phyloP scores from a whole-genome alignment of 306 rosid genomes.

The Cucumis melo region DNA sequence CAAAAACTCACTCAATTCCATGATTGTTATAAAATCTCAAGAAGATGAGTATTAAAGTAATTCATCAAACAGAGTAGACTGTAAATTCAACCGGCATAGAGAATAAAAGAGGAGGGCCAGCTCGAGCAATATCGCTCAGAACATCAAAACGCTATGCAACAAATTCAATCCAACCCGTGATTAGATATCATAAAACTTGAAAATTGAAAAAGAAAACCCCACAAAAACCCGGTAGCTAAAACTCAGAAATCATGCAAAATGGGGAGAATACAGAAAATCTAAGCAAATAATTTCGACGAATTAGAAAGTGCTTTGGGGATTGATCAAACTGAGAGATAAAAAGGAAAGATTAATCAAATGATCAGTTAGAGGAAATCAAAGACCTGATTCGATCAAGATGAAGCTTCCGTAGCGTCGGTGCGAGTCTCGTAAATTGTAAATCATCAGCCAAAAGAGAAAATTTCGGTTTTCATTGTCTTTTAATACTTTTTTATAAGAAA shows the following conservation, averaged over 20 bases:
- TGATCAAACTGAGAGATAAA: neutral
- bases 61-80: neutral
- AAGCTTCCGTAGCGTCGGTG: constrained; percentile 23
- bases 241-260: neutral
- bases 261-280: neutral
- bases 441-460: constrained; percentile 19
- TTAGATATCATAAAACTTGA: neutral
- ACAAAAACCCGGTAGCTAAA: neutral
- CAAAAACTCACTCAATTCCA: neutral
- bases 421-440: constrained; percentile 27
- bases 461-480: neutral
- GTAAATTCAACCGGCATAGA: neutral
- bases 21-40: neutral
- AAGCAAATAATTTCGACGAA: neutral
- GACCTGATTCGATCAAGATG: constrained; percentile 64
- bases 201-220: neutral
- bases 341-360: neutral
- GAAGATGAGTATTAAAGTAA: constrained; percentile 1
- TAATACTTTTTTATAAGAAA: neutral
- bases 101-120: neutral
- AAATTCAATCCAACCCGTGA: constrained; percentile 3
- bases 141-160: neutral
- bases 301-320: neutral
- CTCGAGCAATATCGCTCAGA: neutral
- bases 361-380: neutral